Percentiles rank a stretch among this genome's conserved stretches.
These are phyloP conservation scores for Hypoxylon subgilvum DNA, from an alignment of 495 filamentous ascomycete genomes.

Conservation along the genomic window DNA sequence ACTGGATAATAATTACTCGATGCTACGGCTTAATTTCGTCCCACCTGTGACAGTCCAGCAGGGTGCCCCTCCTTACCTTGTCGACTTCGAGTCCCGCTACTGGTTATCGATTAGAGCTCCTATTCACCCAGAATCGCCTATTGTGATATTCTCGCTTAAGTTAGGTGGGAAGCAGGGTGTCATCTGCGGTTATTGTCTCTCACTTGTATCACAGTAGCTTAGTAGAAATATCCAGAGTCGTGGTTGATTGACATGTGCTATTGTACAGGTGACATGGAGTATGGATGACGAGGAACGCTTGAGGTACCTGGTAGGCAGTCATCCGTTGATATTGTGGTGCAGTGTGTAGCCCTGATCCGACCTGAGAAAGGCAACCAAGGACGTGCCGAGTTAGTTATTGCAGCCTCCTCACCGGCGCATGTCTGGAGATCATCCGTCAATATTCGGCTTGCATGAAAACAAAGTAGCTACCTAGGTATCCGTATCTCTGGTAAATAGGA, in stretches of 20 bases:
- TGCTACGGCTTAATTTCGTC: constrained; percentile 25
- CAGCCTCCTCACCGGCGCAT: constrained; percentile 9
- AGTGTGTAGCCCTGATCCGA: neutral
- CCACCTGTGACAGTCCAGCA: neutral
- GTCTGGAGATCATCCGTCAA: constrained; percentile 16
- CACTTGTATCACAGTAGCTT: too few relatives aligned
- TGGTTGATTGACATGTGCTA: too few relatives aligned
- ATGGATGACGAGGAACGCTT: neutral
- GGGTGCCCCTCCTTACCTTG: constrained; percentile 20
- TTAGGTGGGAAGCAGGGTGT: too few relatives aligned
- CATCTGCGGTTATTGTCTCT: too few relatives aligned
- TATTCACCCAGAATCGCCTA: neutral
- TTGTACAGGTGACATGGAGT: neutral
- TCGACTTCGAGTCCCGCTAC: neutral
- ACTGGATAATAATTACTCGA: neutral
- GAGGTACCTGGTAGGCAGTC: neutral
- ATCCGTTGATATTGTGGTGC: constrained; percentile 11
- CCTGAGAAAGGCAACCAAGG: neutral
- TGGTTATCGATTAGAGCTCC: constrained; percentile 13
- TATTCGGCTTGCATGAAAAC: neutral
- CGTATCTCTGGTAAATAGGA: too few relatives aligned
- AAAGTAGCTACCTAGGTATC: too few relatives aligned
- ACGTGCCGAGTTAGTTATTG: constrained; percentile 3
- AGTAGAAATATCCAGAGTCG: too few relatives aligned
- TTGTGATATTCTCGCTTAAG: neutral